Evolutionary conservation across 202 grass and related monocot species (phyloP).

Genomic region (Alloteropsis angusta): DNA sequence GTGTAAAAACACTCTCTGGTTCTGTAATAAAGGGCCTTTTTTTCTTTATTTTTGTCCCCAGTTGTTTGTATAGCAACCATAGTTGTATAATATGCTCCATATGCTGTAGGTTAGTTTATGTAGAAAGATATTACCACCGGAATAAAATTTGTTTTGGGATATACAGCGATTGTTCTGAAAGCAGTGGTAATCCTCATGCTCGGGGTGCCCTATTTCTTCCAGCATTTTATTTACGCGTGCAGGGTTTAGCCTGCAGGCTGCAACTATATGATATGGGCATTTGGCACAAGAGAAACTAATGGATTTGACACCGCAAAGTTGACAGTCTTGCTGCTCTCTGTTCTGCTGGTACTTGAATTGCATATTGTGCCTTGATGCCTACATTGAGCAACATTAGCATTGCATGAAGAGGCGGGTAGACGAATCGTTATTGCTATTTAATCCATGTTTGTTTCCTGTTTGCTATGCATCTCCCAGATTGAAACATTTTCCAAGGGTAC

Average conservation of each 20-base stretch:
- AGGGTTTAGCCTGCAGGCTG: neutral
- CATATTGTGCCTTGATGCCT: neutral
- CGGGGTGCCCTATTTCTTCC: neutral
- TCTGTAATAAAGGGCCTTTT: conserved; percentile 32
- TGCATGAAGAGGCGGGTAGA: too few species aligned
- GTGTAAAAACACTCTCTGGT: conserved; percentile 25
- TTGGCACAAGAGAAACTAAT: neutral
- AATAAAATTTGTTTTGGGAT: conserved; percentile 33
- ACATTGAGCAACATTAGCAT: neutral
- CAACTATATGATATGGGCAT: neutral
- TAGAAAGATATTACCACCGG: conserved; percentile 29
- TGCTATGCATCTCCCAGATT: neutral
- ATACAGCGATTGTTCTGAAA: neutral
- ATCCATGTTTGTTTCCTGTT: neutral
- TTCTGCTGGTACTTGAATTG: neutral
- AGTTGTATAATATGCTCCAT: conserved; percentile 30
- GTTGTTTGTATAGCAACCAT: conserved; percentile 44
- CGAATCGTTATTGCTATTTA: neutral
- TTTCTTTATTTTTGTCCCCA: conserved; percentile 21
- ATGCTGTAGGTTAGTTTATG: conserved; percentile 27
- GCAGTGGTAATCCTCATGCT: neutral
- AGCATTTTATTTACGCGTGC: neutral
- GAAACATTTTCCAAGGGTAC: neutral
- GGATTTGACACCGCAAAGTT: neutral
- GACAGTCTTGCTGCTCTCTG: neutral